Base-by-base conservation (phyloP, 768 basidiomycete species). In the Trametes villosa region DNA sequence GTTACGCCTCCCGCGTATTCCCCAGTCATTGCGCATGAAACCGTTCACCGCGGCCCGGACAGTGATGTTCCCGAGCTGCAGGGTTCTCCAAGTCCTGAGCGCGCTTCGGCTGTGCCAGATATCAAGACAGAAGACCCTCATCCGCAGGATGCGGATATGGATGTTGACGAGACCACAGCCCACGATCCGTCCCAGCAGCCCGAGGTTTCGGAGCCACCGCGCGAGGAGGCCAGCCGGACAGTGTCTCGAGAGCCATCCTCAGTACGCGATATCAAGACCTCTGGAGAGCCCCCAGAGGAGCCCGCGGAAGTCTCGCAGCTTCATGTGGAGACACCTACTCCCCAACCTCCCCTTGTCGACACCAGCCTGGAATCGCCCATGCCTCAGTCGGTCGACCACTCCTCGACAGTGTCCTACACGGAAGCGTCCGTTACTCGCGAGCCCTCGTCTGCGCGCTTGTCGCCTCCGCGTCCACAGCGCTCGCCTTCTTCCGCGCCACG, bases 391-490 rank as follows among this genome's bases (percentile, higher is more conserved):
- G 29, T 49, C 20, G 56, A 57, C 30, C 56, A 52, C 13, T 46
- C 45, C 7, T 52, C 60, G 17, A 26, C 54, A 1, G 53, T 34
- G 18, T 50, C 41, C 18, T 20, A 30, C 22, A 57, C 47, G 5
- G 56, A 57, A n/a, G 38, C 41, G 7, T 27, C 50, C 18, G 54
- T 12, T 22, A 57, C 60, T 22, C 60, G 34, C 24, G 54, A 62
- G 26, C 50, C 60, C 30, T 56, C 53, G 4, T 20, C 55, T 22
- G 53, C 53, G 15, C 67, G 50, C 18, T 62, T 67, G 8, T 68
- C 70, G 24, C 67, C 63, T 26, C 66, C 70, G 2, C 69, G 63
- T 4, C 52, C 64, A 7, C 62, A 63, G 26, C 53, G 60, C 1
- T 65, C 70, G 11, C 70, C 68, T 24, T 60, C 63, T 22, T 27